Evolutionary conservation across 202 grass and related monocot species (phyloP).

Genomic region (Zoysia matrella): DNA sequence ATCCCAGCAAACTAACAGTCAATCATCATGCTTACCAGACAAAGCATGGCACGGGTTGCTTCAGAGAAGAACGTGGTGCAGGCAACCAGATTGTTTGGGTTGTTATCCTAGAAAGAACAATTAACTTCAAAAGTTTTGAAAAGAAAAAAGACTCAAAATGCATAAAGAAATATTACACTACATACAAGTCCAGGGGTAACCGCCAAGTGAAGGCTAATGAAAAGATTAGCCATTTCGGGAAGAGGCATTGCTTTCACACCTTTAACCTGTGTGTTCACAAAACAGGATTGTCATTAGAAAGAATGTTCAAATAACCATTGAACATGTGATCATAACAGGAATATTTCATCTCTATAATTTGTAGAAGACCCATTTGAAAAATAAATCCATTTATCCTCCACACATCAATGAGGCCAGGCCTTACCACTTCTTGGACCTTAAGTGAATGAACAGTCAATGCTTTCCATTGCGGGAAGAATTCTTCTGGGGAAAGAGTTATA

Average conservation of each 20-base stretch:
- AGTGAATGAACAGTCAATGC: slow-evolving; percentile 73
- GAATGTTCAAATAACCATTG: slow-evolving; percentile 17
- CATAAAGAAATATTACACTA: slow-evolving; percentile 34
- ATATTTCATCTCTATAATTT: slow-evolving; percentile 20
- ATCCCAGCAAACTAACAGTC: neutral
- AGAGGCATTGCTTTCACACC: slow-evolving; percentile 88
- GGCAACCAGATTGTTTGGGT: slow-evolving; percentile 94
- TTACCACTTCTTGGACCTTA: slow-evolving; percentile 99
- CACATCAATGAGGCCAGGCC: slow-evolving; percentile 11
- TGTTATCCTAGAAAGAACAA: slow-evolving; percentile 69
- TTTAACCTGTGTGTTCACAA: slow-evolving; percentile 71
- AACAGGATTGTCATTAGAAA: slow-evolving; percentile 35
- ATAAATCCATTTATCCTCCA: neutral
- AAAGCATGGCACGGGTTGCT: slow-evolving; percentile 74
- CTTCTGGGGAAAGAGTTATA: slow-evolving; percentile 78
- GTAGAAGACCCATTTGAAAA: neutral
- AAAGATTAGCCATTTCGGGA: slow-evolving; percentile 83
- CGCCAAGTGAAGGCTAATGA: slow-evolving; percentile 82
- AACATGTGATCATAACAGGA: neutral
- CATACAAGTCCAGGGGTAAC: slow-evolving; percentile 93
- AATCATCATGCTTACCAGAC: slow-evolving; percentile 74
- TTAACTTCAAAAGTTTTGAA: slow-evolving; percentile 39
- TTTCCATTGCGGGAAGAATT: slow-evolving; percentile 98
- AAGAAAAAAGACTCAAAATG: slow-evolving; percentile 27
- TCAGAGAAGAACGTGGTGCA: slow-evolving; percentile 94